Evolutionary conservation across 768 basidiomycete species (phyloP).

Genomic region (Mrakia hoshinonis): DNA sequence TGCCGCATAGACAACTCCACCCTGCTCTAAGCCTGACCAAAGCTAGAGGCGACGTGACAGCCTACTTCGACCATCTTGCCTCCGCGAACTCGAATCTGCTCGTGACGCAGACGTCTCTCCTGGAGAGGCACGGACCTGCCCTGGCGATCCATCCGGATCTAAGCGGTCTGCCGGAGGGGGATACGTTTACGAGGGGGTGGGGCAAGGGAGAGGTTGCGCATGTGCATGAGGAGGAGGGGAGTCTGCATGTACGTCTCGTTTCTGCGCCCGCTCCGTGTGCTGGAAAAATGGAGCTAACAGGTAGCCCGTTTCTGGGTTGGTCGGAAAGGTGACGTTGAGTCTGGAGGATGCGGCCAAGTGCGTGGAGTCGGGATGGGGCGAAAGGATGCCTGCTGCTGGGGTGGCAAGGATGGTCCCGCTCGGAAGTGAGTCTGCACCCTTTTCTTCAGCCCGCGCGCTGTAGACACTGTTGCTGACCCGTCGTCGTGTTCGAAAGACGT

Average conservation of each 20-base stretch:
- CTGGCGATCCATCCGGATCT: not conserved
- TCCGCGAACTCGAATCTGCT: not conserved
- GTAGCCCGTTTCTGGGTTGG: not conserved
- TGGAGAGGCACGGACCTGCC: not conserved
- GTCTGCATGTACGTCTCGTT: not conserved
- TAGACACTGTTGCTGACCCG: not conserved
- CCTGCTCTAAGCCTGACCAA: too few species aligned
- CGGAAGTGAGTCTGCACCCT: not conserved
- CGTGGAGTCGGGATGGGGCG: not conserved
- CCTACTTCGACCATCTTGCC: not conserved
- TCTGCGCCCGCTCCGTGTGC: too few species aligned
- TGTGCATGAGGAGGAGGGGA: not conserved
- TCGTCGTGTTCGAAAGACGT: not conserved
- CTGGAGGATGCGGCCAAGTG: not conserved
- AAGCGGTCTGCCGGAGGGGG: not conserved
- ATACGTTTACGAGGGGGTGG: not conserved
- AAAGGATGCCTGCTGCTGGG: not conserved
- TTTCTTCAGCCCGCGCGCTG: too few species aligned
- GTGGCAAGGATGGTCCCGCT: not conserved
- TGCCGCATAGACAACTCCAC: too few species aligned
- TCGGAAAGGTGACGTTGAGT: not conserved
- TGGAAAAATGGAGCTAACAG: not conserved
- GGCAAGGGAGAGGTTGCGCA: not conserved
- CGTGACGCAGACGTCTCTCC: not conserved
- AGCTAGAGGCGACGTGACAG: too few species aligned